Evolutionary conservation across 345 rosid species (phyloP), one percentile per base, ranked within the genome.

Genomic region (Eucalyptus marginata): DNA sequence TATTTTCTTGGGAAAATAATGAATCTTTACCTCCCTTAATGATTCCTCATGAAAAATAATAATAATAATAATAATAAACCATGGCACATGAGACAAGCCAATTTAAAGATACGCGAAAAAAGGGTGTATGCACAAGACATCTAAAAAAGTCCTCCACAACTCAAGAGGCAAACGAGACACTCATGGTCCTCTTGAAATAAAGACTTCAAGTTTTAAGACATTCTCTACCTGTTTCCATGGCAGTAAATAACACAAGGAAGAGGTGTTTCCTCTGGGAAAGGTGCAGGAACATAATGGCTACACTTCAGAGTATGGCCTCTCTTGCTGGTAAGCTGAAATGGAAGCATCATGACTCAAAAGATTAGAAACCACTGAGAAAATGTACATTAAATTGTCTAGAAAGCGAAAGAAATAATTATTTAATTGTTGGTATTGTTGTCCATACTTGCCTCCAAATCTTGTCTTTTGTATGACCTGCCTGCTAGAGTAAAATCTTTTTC

Each of bases 241-340:
- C 99, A 98, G 92, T 98, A 98, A 89, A 98, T 94, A 59, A 98
- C 99, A 92, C 99, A 98, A 22, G 99, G 99, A 50, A 98, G 97
- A 86, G 97, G 97, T 90, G 93, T 94, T 59, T 93, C 96, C 88
- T 93, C 95, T 14, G 92, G 92, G 52, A 93, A 93, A 88, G 95
- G 90, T 80, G 98, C 94, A 25, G 98, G 98, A 84, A 94, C 86
- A 89, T 96, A 98, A 92, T 98, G 99, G 91, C 97, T 97, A 90
- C 99, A 96, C 87, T 93, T 97, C 93, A 98, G 93, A 85, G 91
- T 93, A 90, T 95, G 97, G 51, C 98, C 99, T 89, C 98, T 92
- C 83, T 91, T 90, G 89, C 96, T 98, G 84, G 94, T 95, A 94
- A 98, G 95, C 99, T 98, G 96, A 92, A 93, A 88, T 24, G 20